phyloP scores from a whole-genome alignment of 148 eudicot genomes.

The Agrostemma githago region DNA sequence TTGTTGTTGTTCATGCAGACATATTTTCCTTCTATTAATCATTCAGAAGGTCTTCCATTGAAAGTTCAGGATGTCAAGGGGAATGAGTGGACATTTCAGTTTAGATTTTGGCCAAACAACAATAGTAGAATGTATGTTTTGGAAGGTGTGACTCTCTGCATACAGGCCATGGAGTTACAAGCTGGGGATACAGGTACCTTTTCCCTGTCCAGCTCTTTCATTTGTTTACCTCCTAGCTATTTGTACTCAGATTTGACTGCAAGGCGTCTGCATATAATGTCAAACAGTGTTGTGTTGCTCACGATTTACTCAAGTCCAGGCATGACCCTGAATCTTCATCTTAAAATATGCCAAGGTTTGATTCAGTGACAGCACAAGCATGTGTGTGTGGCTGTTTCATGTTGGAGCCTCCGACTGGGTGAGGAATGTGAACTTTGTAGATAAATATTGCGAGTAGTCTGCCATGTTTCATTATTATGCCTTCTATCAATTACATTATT shows the following conservation, averaged over 20 bases:
- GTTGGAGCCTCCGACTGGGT: background rate
- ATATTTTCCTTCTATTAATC: conserved; percentile 83
- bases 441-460: background rate
- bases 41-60: conserved; percentile 89
- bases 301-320: background rate
- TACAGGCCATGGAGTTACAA: conserved; percentile 89
- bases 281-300: background rate
- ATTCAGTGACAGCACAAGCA: background rate
- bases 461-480: background rate
- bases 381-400: background rate
- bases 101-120: conserved; percentile 98
- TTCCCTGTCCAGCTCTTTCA: background rate
- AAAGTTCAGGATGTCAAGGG: conserved; percentile 89
- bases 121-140: conserved; percentile 98
- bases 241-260: too few species aligned
- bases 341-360: background rate
- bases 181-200: conserved; percentile 94
- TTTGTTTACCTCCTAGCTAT: too few species aligned
- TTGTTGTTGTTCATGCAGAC: conserved; percentile 48
- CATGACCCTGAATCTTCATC: background rate
- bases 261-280: too few species aligned
- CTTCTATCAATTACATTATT: background rate
- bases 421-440: background rate
- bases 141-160: conserved; percentile 98
- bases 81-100: conserved; percentile 96